Evolutionary conservation across 352 stramenopile species (phyloP).

Genomic region (Phytopythium cucurbitacearum): DNA sequence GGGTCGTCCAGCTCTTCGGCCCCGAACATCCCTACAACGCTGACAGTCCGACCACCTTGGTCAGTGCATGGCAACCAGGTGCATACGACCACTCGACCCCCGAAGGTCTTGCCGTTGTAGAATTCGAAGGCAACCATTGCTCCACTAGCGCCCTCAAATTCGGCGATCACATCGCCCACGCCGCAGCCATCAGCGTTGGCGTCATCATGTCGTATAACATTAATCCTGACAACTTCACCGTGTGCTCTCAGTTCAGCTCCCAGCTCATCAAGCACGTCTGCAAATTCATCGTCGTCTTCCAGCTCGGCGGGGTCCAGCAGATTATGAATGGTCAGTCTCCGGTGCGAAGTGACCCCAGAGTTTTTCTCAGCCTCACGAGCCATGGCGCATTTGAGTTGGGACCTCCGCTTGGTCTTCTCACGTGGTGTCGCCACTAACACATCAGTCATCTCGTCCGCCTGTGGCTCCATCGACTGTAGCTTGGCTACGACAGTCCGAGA

Average conservation of each 20-base stretch:
- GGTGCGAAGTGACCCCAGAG: background rate
- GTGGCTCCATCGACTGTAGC: background rate
- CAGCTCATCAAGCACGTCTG: slow-evolving; percentile 37
- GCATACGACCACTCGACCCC: slow-evolving; percentile 16
- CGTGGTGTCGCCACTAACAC: too few relatives aligned
- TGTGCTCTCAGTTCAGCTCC: slow-evolving; percentile 24
- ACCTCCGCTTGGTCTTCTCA: slow-evolving; percentile 19
- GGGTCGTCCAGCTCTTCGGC: slow-evolving; percentile 31
- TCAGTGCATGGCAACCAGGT: slow-evolving; percentile 8
- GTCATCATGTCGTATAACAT: slow-evolving; percentile 11
- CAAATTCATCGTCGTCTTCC: slow-evolving; percentile 45
- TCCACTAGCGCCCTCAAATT: slow-evolving; percentile 8
- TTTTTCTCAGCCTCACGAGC: background rate
- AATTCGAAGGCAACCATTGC: slow-evolving; percentile 12
- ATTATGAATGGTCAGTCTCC: slow-evolving; percentile 19
- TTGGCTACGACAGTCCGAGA: slow-evolving; percentile 6
- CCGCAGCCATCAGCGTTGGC: background rate
- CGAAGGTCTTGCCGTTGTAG: slow-evolving; percentile 28
- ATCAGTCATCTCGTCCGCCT: too few relatives aligned
- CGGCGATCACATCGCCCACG: slow-evolving; percentile 17
- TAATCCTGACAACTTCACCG: slow-evolving; percentile 14
- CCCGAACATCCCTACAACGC: slow-evolving; percentile 12
- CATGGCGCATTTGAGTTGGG: slow-evolving; percentile 26
- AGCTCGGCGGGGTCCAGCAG: slow-evolving; percentile 43
- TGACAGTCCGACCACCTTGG: background rate